Conservation (phyloP, 441 rosid genomes). For the Adansonia gregorii region DNA sequence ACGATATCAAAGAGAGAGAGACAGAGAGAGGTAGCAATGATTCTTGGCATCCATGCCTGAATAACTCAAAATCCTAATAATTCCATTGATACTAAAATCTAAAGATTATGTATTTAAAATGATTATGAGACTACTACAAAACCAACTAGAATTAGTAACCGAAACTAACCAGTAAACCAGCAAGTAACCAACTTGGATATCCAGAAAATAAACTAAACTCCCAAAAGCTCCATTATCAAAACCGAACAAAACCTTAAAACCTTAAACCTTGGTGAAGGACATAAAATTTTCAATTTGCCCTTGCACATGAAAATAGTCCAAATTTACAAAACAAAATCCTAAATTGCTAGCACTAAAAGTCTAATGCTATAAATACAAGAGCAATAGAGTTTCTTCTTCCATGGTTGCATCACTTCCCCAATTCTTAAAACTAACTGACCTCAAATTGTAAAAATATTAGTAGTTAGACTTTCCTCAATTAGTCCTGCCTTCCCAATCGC, state of each 20-base stretch:
- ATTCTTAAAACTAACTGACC: slow-evolving; percentile 5
- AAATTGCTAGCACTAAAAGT: neutral
- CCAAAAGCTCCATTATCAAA: neutral
- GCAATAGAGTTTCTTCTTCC: slow-evolving; percentile 1
- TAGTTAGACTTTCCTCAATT: neutral
- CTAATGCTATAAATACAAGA: neutral
- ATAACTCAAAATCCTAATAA: neutral
- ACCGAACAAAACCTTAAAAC: neutral
- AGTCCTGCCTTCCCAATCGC: neutral
- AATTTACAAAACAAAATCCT: neutral
- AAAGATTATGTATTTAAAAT: neutral
- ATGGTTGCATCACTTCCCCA: neutral
- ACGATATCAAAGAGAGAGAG: neutral
- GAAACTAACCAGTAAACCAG: neutral
- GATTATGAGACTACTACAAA: neutral
- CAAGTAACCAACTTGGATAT: neutral
- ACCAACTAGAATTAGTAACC: neutral
- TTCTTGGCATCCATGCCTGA: neutral
- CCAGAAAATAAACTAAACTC: neutral
- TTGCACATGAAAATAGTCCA: neutral
- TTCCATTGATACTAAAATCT: neutral
- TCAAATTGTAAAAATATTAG: neutral
- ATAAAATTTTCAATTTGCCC: neutral
- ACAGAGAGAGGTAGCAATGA: neutral
- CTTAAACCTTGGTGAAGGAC: neutral